Evolutionary conservation across 805 yeast genomes (phyloP), one percentile per base, ranked within the genome.

Genomic region (Priceomyces castillae): DNA sequence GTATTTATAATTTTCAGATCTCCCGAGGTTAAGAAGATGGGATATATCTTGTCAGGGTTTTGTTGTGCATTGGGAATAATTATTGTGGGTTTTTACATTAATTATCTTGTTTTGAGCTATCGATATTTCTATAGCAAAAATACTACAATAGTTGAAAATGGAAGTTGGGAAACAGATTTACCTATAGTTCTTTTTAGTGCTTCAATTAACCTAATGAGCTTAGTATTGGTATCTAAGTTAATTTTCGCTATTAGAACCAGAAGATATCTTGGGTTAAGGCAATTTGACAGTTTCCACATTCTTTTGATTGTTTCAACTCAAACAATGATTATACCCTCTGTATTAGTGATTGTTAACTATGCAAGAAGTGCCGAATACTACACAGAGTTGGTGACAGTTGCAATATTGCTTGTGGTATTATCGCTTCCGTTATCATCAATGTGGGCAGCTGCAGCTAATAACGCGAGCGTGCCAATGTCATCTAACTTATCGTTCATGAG

Each of bases 381-480:
- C 68, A 73, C 52, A 58, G 74, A 30, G 47, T 81, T 50, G 59
- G 75, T 18, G 14, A 73, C 83, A 3, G 56, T 86, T 22, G 80
- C 87, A 2, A 65, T 80, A 2, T 67, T 86, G 18, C 52, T 89
- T 4, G 82, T 85, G 15, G 84, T 85, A 0, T 57, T 87, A 20
- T 85, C 90, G 3, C 68, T 90, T 42, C 97, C 97, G 1, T 62
- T 90, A 39, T 81, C 96, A 0, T 80, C 96, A 0, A 76, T 90
- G 77, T 90, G 97, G 97, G 95, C 97, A 0, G 69, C 83, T 3
- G 70, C 89, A 2, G 73, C 84, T 1, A 81, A 82, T 52, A 78
- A 77, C 43, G 56, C 73, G 1, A 47, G 57, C 2, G 31, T 28
- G 2, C 61, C 61, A 4, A 49, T 48, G 16, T 58, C 63, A 10